These are phyloP conservation scores for Populus tremula DNA, from an alignment of 345 rosid genomes.

Conservation along the genomic window DNA sequence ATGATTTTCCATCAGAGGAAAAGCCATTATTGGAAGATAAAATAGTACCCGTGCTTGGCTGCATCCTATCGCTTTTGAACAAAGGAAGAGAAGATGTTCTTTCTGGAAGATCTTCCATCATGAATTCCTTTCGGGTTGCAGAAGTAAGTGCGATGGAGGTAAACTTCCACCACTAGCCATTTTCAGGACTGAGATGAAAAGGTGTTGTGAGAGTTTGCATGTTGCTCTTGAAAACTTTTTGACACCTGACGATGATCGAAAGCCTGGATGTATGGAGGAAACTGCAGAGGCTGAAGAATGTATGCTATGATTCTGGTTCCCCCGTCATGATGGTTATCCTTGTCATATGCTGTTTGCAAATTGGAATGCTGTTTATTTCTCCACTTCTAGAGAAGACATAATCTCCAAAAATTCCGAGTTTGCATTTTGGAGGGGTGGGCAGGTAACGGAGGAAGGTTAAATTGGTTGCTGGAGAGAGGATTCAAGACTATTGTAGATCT, in stretches of 20 bases:
- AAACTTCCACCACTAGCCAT: conserved; percentile 85
- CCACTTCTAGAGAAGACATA: conserved; percentile 51
- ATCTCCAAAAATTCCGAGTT: conserved; percentile 49
- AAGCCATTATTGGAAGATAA: conserved; percentile 85
- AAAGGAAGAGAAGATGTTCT: conserved; percentile 90
- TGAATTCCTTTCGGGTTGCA: conserved; percentile 41
- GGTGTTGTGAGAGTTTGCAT: conserved; percentile 92
- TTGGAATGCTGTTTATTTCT: conserved; percentile 71
- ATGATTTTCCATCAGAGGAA: conserved; percentile 73
- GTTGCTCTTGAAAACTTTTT: conserved; percentile 82
- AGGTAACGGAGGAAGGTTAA: conserved; percentile 82
- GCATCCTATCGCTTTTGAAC: conserved; percentile 77
- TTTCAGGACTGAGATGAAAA: conserved; percentile 92
- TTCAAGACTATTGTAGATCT: conserved; percentile 84
- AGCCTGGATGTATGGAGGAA: conserved; percentile 80
- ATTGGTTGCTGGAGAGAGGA: conserved; percentile 74
- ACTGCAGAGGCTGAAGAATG: conserved; percentile 85
- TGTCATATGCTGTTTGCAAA: conserved; percentile 72
- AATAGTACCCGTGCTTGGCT: conserved; percentile 88
- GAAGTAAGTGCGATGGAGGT: conserved; percentile 55
- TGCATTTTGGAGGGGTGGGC: conserved; percentile 95
- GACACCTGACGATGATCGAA: conserved; percentile 63
- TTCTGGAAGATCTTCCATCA: conserved; percentile 70
- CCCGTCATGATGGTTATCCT: conserved; percentile 65
- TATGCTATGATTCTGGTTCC: conserved; percentile 82